These are phyloP conservation scores for Inosperma sp. DNA, from an alignment of 768 basidiomycete genomes.

Conservation along the genomic window DNA sequence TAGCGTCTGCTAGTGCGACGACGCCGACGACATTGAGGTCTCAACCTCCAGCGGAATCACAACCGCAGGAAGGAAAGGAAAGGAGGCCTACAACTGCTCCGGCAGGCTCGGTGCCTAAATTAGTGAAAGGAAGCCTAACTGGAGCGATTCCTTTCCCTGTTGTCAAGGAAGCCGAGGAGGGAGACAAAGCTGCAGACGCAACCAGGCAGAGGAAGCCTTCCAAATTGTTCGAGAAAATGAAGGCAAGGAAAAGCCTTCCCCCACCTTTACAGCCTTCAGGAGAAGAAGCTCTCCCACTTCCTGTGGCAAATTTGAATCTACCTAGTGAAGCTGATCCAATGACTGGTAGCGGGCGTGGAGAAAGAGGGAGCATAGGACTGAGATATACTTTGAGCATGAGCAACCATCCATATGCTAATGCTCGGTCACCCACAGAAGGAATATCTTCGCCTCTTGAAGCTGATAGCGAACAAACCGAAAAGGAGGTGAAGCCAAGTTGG, in stretches of 20 bases:
- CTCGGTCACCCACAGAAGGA: neutral
- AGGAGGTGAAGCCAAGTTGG: neutral
- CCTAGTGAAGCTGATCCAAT: neutral
- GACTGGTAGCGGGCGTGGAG: slow-evolving; percentile 4
- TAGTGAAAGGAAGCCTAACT: neutral
- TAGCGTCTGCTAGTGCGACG: neutral
- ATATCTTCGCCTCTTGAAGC: neutral
- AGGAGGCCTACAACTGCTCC: slow-evolving; percentile 4
- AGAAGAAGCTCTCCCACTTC: neutral
- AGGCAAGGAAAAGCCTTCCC: slow-evolving; percentile 1
- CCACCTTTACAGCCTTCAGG: neutral
- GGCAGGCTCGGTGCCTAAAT: neutral
- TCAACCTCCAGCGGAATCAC: neutral
- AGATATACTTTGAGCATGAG: slow-evolving; percentile 4
- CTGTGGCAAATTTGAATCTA: too few species aligned
- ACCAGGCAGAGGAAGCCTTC: neutral
- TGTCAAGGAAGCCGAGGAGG: neutral
- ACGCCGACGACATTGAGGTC: neutral
- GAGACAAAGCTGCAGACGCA: neutral
- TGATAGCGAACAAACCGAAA: neutral
- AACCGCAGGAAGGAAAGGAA: neutral
- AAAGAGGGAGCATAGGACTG: neutral
- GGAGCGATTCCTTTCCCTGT: slow-evolving; percentile 4
- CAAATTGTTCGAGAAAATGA: neutral
- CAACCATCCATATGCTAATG: slow-evolving; percentile 6